phyloP scores from a whole-genome alignment of 1,284 basidiomycete species.

The Microstroma glucosiphilum region DNA sequence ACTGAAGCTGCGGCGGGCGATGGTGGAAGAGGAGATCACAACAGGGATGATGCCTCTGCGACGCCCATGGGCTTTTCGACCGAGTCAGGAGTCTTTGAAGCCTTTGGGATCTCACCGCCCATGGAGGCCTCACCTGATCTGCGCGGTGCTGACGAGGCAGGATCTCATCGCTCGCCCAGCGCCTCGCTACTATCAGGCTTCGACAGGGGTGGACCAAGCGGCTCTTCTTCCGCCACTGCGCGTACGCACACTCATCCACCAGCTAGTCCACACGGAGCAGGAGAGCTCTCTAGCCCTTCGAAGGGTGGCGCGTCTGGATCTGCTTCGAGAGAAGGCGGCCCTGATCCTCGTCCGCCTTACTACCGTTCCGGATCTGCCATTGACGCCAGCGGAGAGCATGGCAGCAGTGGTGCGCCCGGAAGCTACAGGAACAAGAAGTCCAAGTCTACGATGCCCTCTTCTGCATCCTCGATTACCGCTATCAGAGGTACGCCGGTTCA shows the following conservation, averaged over 20 bases:
- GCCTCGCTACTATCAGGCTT: background rate
- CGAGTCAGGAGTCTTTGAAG: no score
- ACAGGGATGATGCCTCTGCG: background rate
- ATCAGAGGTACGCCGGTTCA: no score
- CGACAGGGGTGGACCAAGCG: background rate
- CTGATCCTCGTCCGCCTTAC: background rate
- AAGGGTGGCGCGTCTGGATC: background rate
- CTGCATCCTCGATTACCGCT: no score
- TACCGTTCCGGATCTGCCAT: no score
- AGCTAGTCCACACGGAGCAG: background rate
- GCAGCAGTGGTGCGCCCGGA: no score
- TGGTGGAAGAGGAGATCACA: slow-evolving; percentile 9
- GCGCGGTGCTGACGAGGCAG: background rate
- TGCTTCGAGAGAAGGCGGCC: background rate
- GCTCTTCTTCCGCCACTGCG: background rate
- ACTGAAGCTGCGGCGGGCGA: slow-evolving; percentile 7
- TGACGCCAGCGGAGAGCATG: no score
- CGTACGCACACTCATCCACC: background rate
- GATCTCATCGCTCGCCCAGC: background rate
- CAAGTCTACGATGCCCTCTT: background rate
- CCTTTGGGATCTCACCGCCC: background rate
- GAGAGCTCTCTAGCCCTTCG: no score
- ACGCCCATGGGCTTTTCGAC: no score
- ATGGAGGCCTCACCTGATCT: background rate
- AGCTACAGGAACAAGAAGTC: background rate